Evolutionary conservation across 2,329 filamentous ascomycete genomes (phyloP), one percentile per base, ranked within the genome.

Genomic region (Stromatinia cepivora): DNA sequence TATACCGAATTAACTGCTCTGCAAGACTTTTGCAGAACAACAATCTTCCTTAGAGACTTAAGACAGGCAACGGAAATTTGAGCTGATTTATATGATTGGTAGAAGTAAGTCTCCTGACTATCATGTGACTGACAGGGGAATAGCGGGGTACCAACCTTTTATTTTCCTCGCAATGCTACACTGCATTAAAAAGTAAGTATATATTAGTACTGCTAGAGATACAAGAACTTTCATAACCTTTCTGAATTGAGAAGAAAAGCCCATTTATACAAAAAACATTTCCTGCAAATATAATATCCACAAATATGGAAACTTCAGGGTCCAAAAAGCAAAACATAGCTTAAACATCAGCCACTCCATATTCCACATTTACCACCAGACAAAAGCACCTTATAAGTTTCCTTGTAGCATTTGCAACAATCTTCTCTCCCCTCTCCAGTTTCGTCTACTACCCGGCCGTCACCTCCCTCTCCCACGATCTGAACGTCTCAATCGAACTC

Each of bases 371-470:
- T 63, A 74, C 71, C 0, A 28, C 59, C 4, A 63, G 63, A 4
- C 72, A 77, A 62, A 75, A 75, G 68, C 28, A 58, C 3, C 36
- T 75, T 0, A 75, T 77, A 36, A 69, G 75, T 42, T 66, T 71
- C 1, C 69, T 73, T 8, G 73, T 74, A 9, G 68, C 72, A 4
- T 56, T 75, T 10, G 73, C 73, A 9, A 72, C 74, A n/a, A 75
- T 70, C 0, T 76, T 76, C 50, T 76, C 75, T 8, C 71, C 69
- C 0, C 73, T 74, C 45, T 70, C 72, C 4, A 69, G 67, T 3
- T 73, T 75, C 17, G 76, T 77, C 20, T 78, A 77, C 66, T 77
- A 74, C 46, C 75, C 76, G 4, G 73, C 75, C 22, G 71, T 77
- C 22, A 73, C 73, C 2, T 66, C 61, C 7, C 71, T 78, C 56